These are phyloP conservation scores for Alternaria alternata DNA, from an alignment of 2,329 filamentous ascomycete genomes.

Conservation along the genomic window DNA sequence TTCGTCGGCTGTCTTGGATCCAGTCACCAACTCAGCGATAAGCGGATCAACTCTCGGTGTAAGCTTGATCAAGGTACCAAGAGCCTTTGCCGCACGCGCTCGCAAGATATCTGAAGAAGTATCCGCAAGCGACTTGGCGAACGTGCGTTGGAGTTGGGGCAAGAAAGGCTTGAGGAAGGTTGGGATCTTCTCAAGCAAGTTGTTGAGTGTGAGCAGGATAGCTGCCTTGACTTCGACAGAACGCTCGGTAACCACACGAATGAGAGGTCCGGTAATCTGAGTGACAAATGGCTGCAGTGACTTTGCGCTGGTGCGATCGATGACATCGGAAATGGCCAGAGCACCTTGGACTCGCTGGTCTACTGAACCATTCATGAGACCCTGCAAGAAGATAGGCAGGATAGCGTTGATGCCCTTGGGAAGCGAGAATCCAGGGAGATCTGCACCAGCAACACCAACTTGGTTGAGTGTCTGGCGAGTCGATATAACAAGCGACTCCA, in stretches of 20 bases:
- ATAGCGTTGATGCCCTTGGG: conserved; percentile 98
- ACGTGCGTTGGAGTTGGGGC: conserved; percentile 94
- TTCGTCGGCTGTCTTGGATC: conserved; percentile 85
- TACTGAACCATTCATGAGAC: conserved; percentile 92
- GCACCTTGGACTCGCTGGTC: conserved; percentile 94
- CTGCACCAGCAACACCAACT: conserved; percentile 84
- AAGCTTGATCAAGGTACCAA: conserved; percentile 94
- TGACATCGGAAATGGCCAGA: conserved; percentile 92
- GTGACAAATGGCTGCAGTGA: conserved; percentile 94
- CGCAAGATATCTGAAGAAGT: conserved; percentile 88
- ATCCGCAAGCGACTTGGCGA: conserved; percentile 94
- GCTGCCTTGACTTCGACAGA: conserved; percentile 96
- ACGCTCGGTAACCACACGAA: conserved; percentile 95
- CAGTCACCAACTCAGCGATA: conserved; percentile 91
- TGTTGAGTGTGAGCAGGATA: conserved; percentile 92
- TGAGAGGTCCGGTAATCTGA: conserved; percentile 95
- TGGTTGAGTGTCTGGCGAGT: conserved; percentile 86
- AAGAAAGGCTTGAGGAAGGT: conserved; percentile 95
- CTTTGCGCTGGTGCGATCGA: conserved; percentile 88
- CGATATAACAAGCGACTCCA: conserved; percentile 89
- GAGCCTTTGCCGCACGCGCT: conserved; percentile 86
- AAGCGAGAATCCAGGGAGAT: conserved; percentile 84
- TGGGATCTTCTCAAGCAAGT: conserved; percentile 94
- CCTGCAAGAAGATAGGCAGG: conserved; percentile 95
- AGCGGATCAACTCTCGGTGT: conserved; percentile 95